These are phyloP conservation scores for Lodderomyces jiufengensis DNA, from an alignment of 1,139 yeast species.

Conservation along the genomic window DNA sequence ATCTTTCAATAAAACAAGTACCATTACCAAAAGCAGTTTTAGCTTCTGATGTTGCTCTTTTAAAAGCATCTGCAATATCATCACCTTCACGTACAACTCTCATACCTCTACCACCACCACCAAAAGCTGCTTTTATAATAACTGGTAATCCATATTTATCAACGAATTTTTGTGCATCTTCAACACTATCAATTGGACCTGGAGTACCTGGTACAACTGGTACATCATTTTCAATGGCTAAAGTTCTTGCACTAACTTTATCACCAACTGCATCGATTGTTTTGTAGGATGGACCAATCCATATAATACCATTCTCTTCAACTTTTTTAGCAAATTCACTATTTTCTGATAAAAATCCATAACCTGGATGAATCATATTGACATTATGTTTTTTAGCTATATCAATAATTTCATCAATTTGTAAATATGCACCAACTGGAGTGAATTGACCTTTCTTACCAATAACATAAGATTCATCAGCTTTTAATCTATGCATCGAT, in stretches of 20 bases:
- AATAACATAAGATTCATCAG: slow-evolving; percentile 89
- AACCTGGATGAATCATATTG: slow-evolving; percentile 98
- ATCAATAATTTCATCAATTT: slow-evolving; percentile 88
- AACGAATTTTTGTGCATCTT: slow-evolving; percentile 78
- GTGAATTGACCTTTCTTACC: slow-evolving; percentile 87
- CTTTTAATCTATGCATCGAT: slow-evolving; percentile 91
- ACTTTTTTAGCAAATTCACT: slow-evolving; percentile 93
- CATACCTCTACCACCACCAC: slow-evolving; percentile 99
- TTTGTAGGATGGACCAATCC: slow-evolving; percentile 91
- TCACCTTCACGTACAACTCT: slow-evolving; percentile 98
- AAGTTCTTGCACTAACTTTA: slow-evolving; percentile 87
- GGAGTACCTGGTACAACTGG: slow-evolving; percentile 98
- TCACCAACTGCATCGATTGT: slow-evolving; percentile 98
- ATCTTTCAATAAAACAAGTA: slow-evolving; percentile 95
- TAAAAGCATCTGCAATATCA: slow-evolving; percentile 85
- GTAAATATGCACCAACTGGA: slow-evolving; percentile 95
- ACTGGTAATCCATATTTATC: slow-evolving; percentile 88
- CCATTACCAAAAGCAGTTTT: slow-evolving; percentile 95
- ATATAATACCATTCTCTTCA: slow-evolving; percentile 84
- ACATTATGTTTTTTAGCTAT: slow-evolving; percentile 88
- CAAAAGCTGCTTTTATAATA: slow-evolving; percentile 97
- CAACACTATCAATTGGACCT: slow-evolving; percentile 84
- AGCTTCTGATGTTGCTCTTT: slow-evolving; percentile 94
- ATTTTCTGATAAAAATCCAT: slow-evolving; percentile 93
- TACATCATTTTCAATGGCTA: slow-evolving; percentile 78